Conservation (phyloP, 768 basidiomycete species). For the Flagelloscypha sp. region DNA sequence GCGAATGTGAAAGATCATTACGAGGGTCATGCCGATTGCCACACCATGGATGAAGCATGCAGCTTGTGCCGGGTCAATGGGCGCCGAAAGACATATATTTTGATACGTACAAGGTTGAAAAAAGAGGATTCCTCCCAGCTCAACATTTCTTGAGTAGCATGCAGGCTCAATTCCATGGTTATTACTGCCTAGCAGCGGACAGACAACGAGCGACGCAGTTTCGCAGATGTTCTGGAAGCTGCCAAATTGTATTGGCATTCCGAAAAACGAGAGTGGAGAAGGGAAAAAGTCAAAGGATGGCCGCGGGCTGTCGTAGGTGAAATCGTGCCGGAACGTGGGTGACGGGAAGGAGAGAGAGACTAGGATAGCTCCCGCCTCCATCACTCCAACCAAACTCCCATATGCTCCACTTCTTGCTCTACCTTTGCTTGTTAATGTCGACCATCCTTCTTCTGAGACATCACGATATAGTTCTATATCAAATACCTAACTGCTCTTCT, state of each 20-base stretch:
- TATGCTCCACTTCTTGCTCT: too few species aligned
- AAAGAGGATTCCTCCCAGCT: slow-evolving; percentile 48
- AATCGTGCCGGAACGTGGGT: too few species aligned
- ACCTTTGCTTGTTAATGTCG: too few species aligned
- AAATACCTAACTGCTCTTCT: too few species aligned
- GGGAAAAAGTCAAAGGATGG: slow-evolving; percentile 13
- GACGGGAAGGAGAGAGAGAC: too few species aligned
- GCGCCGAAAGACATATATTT: too few species aligned
- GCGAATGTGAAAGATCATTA: slow-evolving; percentile 61
- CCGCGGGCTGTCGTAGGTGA: too few species aligned
- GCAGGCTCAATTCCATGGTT: slow-evolving; percentile 55
- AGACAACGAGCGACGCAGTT: slow-evolving; percentile 50
- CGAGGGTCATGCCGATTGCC: slow-evolving; percentile 53
- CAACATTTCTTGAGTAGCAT: slow-evolving; percentile 60
- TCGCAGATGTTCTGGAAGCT: slow-evolving; percentile 51
- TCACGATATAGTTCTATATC: too few species aligned
- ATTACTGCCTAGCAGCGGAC: slow-evolving; percentile 45
- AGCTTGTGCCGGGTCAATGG: slow-evolving; percentile 25
- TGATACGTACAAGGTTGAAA: slow-evolving; percentile 54
- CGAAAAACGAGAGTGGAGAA: slow-evolving; percentile 11
- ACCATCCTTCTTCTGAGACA: too few species aligned
- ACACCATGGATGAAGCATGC: slow-evolving; percentile 59
- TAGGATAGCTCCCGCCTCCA: too few species aligned
- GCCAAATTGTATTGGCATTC: slow-evolving; percentile 45
- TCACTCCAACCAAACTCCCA: too few species aligned